Evolutionary conservation across 768 basidiomycete species (phyloP), one percentile per base, ranked within the genome.

Genomic region (Lentinula aciculospora): DNA sequence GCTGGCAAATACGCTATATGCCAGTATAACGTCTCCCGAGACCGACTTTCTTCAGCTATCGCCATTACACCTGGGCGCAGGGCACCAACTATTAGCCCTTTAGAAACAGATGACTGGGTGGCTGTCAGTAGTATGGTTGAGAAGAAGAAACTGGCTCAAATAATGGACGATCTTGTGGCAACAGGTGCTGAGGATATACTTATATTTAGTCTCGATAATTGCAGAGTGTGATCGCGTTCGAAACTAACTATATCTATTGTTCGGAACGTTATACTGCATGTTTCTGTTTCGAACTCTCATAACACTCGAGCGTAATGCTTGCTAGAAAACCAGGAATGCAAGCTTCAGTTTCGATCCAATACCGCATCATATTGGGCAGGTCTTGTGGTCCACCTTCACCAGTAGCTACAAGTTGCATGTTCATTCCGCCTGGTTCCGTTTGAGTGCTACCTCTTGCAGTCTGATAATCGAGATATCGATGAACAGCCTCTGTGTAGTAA

Each of bases 61-160:
- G 63, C 65, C 23, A 75, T 98, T 68, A 95, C 96, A 0, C 97
- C 96, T 0, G 97, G 97, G 4, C 78, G 94, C 47, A 76, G 89
- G 58, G 94, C 92, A 1, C 88, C 97, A 19, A 97, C 97, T 4
- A 80, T 99, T 62, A 86, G 84, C 60, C 85, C 87, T 5, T 70
- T 98, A 29, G 97, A 98, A 57, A 80, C 86, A 58, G 79, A 83
- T 15, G 82, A 81, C 3, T 99, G 97, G 97, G 86, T 94, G 2
- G 94, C 87, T 1, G 92, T 99, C 34, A 94, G 86, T 68, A 80
- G 80, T 42, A 98, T 98, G 95, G 88, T 98, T 7, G 87, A 90
- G 73, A 92, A 90, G 75, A 88, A 82, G 60, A 76, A 77, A 44
- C 71, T 82, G 15, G 97, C 97, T 3, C 78, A 78, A 37, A 83